Base-by-base conservation (phyloP, 306 rosid genomes). In the Luffa acutangula region DNA sequence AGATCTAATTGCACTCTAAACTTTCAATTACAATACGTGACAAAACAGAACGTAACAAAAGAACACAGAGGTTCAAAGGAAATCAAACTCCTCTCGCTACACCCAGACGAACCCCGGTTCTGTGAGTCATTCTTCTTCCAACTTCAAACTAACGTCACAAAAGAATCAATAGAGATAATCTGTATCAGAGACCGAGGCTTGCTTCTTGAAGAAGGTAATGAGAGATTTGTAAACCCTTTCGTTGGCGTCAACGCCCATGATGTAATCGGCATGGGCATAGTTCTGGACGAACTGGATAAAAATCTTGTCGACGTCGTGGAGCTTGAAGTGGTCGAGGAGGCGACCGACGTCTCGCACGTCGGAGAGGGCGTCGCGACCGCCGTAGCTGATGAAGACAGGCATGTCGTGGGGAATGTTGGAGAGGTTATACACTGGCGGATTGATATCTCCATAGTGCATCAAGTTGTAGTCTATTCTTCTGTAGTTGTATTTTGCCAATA, bases 331-430 rank as follows among this genome's bases (percentile, higher is more conserved):
- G 42, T 93, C 92, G n/a, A 95, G 96, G 43, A 95, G 85, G 34
- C 3, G 84, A 14, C 14, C 20, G 18, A 93, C 97, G 11, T 95
- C 99, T 36, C 69, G 75, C 46, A 41, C 80, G 83, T 95, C 97
- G 0, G 99, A 88, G 42, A 95, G 91, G 0, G 97, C 97, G 60
- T 95, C 99, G 42, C 43, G 73, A 36, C 96, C 97, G 0, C 99
- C 97, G 54, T 91, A 89, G 91, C 94, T 93, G n/a, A 95, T 69
- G 89, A 93, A 93, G 31, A 95, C 81, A 64, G 99, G 93, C 33
- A 95, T 86, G 63, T 93, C 77, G 8, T 41, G 85, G 4, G 99
- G 96, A 69, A 93, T 93, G 81, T 89, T 92, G 25, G 97, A 91
- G 42, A 95, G 90, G 90, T 93, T 89, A 46, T 95, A 93, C 25